phyloP scores from a whole-genome alignment of 2,329 filamentous ascomycete genomes.

The Fusarium buharicum region DNA sequence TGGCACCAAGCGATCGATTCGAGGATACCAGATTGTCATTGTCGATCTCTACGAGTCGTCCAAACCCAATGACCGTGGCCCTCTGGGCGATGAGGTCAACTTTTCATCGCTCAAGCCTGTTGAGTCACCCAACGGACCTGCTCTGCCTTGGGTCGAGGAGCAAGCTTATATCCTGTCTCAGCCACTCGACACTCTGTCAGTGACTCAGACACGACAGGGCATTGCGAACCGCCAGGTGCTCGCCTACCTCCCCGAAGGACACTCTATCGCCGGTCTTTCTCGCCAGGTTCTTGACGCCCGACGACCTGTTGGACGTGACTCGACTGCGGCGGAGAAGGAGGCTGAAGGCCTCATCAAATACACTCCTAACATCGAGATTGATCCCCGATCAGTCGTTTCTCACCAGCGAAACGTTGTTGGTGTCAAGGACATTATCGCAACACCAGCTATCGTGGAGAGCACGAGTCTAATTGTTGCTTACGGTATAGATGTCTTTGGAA shows the following conservation, averaged over 20 bases:
- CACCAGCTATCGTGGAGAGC: constrained; percentile 86
- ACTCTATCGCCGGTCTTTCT: constrained; percentile 82
- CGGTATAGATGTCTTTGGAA: constrained; percentile 88
- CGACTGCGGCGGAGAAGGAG: constrained; percentile 79
- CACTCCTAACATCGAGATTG: constrained; percentile 79
- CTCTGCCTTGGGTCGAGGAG: constrained; percentile 78
- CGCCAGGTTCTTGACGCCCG: constrained; percentile 84
- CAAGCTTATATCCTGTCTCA: constrained; percentile 85
- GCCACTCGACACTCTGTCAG: constrained; percentile 80
- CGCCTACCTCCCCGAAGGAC: constrained; percentile 77
- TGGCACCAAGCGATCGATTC: constrained; percentile 66
- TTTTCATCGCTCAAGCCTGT: constrained; percentile 81
- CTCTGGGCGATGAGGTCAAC: constrained; percentile 74
- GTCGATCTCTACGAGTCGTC: constrained; percentile 92
- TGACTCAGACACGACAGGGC: constrained; percentile 91
- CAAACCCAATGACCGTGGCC: constrained; percentile 83
- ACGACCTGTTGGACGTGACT: constrained; percentile 85
- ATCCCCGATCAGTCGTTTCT: constrained; percentile 81
- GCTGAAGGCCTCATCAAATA: constrained; percentile 84
- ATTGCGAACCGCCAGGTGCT: constrained; percentile 87
- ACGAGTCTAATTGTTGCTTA: constrained; percentile 90
- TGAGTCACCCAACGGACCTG: constrained; percentile 62
- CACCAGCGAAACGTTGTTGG: constrained; percentile 86
- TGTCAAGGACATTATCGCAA: constrained; percentile 76
- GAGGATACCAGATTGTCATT: constrained; percentile 86